phyloP scores from a whole-genome alignment of 768 basidiomycete species.

The Lentinus tigrinus region DNA sequence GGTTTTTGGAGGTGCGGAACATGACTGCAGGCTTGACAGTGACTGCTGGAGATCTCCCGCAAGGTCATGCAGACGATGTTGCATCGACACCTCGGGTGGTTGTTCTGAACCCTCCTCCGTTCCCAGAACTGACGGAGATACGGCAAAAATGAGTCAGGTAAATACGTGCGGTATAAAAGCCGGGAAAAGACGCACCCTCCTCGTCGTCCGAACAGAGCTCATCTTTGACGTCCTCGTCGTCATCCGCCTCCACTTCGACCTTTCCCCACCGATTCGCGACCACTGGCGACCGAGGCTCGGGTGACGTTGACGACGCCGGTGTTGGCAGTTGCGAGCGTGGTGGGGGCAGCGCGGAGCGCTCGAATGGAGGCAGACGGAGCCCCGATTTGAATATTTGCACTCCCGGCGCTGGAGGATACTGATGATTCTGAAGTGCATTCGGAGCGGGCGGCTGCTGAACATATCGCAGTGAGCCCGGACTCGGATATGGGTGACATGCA shows the following conservation, averaged over 20 bases:
- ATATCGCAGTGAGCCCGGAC: not conserved
- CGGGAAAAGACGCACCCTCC: too few relatives aligned
- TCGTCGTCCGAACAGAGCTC: slow-evolving; percentile 6
- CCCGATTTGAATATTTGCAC: too few relatives aligned
- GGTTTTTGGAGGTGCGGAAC: not conserved
- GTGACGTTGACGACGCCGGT: slow-evolving; percentile 12
- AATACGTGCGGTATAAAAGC: too few relatives aligned
- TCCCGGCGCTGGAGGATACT: not conserved
- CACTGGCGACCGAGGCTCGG: slow-evolving; percentile 10
- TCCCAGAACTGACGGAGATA: not conserved
- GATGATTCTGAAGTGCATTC: not conserved
- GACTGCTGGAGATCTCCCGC: not conserved
- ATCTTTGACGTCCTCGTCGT: slow-evolving; percentile 6
- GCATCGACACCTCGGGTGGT: not conserved
- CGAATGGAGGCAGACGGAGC: not conserved
- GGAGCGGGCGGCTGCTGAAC: not conserved
- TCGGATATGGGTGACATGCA: not conserved
- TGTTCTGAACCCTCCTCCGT: not conserved
- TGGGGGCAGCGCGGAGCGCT: not conserved
- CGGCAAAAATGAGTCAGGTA: too few relatives aligned
- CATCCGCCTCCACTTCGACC: not conserved
- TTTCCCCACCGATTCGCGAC: slow-evolving; percentile 4
- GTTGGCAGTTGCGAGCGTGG: slow-evolving; percentile 7
- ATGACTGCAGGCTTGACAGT: not conserved
- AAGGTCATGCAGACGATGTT: not conserved